phyloP scores from a whole-genome alignment of 306 rosid species.

The Glycine tomentella region DNA sequence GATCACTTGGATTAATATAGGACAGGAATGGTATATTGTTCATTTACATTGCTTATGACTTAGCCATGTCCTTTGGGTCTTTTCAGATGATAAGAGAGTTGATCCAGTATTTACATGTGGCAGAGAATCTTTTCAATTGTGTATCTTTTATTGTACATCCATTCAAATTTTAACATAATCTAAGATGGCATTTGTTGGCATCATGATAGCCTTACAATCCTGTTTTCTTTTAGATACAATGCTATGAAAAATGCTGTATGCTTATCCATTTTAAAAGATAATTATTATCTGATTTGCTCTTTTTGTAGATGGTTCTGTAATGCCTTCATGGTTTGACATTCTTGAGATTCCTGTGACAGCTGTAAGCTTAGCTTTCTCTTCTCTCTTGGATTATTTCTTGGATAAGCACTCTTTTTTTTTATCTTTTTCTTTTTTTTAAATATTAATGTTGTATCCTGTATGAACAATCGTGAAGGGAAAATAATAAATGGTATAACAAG shows the following conservation, averaged over 20 bases:
- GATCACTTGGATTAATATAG: constrained; percentile 8
- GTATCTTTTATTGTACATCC: not conserved
- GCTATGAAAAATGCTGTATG: not conserved
- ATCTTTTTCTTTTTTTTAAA: not conserved
- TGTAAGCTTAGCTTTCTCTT: constrained; percentile 57
- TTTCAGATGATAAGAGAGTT: constrained; percentile 72
- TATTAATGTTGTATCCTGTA: not conserved
- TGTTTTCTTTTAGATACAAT: too few species aligned
- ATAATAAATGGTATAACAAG: not conserved
- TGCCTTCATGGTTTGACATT: constrained; percentile 97
- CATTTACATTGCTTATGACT: constrained; percentile 34
- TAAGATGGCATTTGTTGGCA: not conserved
- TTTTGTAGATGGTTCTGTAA: constrained; percentile 69
- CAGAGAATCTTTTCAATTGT: constrained; percentile 77
- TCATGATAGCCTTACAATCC: not conserved
- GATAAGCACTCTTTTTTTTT: too few species aligned
- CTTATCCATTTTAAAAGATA: constrained; percentile 37
- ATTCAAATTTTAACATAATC: not conserved
- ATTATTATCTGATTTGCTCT: constrained; percentile 28
- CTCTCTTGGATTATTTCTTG: constrained; percentile 5
- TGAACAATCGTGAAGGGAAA: constrained; percentile 6
- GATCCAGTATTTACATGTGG: constrained; percentile 70
- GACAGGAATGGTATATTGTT: constrained; percentile 24
- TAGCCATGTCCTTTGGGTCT: constrained; percentile 20
- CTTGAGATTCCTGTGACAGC: constrained; percentile 80